phyloP scores from a whole-genome alignment of 495 filamentous ascomycete species.

The Neurospora hispaniola region DNA sequence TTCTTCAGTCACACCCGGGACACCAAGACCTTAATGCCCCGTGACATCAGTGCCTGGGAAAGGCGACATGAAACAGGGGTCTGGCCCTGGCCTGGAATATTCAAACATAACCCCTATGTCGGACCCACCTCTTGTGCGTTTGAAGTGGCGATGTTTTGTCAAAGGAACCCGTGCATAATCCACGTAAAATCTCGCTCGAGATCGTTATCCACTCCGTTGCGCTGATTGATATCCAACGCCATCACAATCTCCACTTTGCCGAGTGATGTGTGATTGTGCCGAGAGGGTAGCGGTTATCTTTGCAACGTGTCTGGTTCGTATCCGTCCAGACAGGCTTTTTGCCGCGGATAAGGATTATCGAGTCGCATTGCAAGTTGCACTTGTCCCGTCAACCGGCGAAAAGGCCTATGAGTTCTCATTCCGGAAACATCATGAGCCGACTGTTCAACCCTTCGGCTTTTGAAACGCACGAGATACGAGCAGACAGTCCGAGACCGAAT shows the following conservation, averaged over 20 bases:
- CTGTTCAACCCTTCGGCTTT: neutral
- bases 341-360: neutral
- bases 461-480: neutral
- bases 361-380: neutral
- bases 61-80: constrained; percentile 29
- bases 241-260: neutral
- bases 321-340: neutral
- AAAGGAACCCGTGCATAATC: constrained; percentile 3
- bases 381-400: neutral
- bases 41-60: constrained; percentile 13
- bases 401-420: neutral
- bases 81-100: constrained; percentile 19
- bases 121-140: constrained; percentile 8
- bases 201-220: neutral
- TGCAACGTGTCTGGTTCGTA: neutral
- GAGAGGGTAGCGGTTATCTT: neutral
- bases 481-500: neutral
- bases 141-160: constrained; percentile 13
- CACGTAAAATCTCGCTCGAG: neutral
- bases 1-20: neutral
- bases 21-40: neutral
- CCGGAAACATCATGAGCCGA: neutral
- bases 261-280: neutral
- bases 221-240: neutral
- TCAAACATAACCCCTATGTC: constrained; percentile 22